Evolutionary conservation across 2,329 filamentous ascomycete genomes (phyloP).

Genomic region (Chaetothyriales sp.): DNA sequence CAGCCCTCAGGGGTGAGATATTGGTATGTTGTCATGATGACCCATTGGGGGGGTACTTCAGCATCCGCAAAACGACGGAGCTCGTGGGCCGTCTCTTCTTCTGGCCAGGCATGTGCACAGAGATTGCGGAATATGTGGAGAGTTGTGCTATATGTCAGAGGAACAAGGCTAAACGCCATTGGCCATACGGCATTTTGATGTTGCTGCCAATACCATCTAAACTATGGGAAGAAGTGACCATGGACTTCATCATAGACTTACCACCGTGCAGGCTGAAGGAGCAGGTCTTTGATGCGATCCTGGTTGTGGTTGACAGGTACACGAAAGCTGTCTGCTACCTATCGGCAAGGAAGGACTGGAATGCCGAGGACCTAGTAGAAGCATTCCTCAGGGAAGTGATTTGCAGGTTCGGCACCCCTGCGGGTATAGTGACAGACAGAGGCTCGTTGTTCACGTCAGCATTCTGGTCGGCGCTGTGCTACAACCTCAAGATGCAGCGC

Average conservation of each 20-base stretch:
- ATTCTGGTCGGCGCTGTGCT: constrained; percentile 3
- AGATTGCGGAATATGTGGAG: constrained; percentile 4
- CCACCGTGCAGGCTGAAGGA: neutral
- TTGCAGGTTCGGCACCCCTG: constrained; percentile 2
- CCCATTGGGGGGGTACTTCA: constrained; percentile 3
- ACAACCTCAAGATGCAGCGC: constrained; percentile 1
- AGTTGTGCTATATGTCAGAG: constrained; percentile 3
- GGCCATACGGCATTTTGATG: constrained; percentile 1
- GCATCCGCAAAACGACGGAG: neutral
- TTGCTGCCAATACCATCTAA: neutral
- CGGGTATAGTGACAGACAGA: constrained; percentile 3
- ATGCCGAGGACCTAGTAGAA: constrained; percentile 3
- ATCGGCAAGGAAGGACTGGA: no score
- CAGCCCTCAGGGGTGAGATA: constrained; percentile 1
- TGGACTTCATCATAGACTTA: constrained; percentile 6
- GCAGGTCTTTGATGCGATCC: constrained; percentile 3
- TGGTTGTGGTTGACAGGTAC: constrained; percentile 3
- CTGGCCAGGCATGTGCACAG: constrained; percentile 1
- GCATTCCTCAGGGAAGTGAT: constrained; percentile 5
- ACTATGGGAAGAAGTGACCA: constrained; percentile 2
- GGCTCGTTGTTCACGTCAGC: constrained; percentile 3
- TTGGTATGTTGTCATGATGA: constrained; percentile 4
- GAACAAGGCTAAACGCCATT: constrained; percentile 2
- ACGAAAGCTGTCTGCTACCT: constrained; percentile 4
- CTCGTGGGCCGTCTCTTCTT: constrained; percentile 2